Base-by-base conservation (phyloP, 129 eudicot genomes). In the Mikania micrantha region DNA sequence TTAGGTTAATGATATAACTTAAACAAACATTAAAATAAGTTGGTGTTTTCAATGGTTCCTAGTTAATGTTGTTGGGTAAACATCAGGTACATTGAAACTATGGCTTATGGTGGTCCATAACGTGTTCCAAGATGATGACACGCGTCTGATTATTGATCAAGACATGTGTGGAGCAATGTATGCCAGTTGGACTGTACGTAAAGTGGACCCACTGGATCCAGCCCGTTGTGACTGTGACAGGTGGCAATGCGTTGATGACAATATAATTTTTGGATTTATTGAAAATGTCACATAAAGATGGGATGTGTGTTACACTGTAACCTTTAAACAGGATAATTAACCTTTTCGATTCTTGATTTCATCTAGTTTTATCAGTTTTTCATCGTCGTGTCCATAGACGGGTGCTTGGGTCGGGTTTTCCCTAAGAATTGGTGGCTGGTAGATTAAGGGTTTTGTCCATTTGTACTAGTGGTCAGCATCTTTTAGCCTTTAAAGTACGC, bases 131-230 rank as follows among this genome's bases (percentile, higher is more conserved):
- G 16, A 44, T 2, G 52, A 67, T 28, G 61, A 38, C 88, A 80
- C 66, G 89, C 78, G 89, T 80, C 41, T 6, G 22, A 11, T 28
- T 29, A 20, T 10, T 3, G 73, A 74, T 56, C 11, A 15, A 7
- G 73, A 74, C 70, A 74, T 66, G 67, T 60, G 77, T 38, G 49
- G 53, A 36, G 22, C 40, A 35, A 67, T 13, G 13, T 38, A 25
- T 1, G 31, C 66, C 29, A 39, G 29, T 28, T 27, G 66, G 42
- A 9, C 4, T 39, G 74, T 60, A 85, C 84, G 84, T 85, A 82
- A 85, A 72, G 70, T 78, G 81, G 81, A 70, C 57, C 81, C 72
- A 49, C 60, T 79, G 69, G 83, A 80, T 80, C 83, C 70, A 80
- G 74, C 78, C 71, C 58, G 24, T 71, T 74, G 35, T 38, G 71